Conservation (phyloP, 306 rosid genomes). For the Oemleria cerasiformis region DNA sequence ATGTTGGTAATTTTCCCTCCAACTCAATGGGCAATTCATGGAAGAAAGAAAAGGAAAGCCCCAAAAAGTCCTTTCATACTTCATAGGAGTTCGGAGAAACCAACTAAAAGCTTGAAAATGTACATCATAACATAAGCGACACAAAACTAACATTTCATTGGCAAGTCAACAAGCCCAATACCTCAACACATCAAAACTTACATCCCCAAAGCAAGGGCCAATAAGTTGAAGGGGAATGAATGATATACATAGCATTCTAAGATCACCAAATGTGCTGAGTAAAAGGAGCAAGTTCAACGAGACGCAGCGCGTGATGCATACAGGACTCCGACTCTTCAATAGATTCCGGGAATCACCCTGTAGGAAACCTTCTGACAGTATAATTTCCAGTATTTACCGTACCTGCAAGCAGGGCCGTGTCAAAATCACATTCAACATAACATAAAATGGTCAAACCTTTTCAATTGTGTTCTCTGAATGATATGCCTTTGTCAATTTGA, state of each 20-base stretch:
- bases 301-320: background rate
- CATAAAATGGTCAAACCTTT: slow-evolving; percentile 6
- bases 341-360: slow-evolving; percentile 83
- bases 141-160: background rate
- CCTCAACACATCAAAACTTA: background rate
- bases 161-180: background rate
- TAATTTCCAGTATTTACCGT: slow-evolving; percentile 84
- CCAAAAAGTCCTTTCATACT: too few species aligned
- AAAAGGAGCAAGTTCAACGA: background rate
- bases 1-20: too few species aligned
- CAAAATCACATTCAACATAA: slow-evolving; percentile 10
- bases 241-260: slow-evolving; percentile 8
- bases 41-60: too few species aligned
- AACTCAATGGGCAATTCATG: too few species aligned
- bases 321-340: slow-evolving; percentile 33
- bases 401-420: slow-evolving; percentile 50
- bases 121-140: background rate
- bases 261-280: slow-evolving; percentile 9
- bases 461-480: background rate
- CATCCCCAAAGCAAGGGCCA: background rate
- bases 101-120: background rate
- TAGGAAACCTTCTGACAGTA: slow-evolving; percentile 78
- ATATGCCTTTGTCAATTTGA: background rate
- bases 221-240: slow-evolving; percentile 1
- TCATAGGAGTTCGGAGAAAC: background rate